These are phyloP conservation scores for Starmerella apicola DNA, from an alignment of 805 yeast genomes.

Conservation along the genomic window DNA sequence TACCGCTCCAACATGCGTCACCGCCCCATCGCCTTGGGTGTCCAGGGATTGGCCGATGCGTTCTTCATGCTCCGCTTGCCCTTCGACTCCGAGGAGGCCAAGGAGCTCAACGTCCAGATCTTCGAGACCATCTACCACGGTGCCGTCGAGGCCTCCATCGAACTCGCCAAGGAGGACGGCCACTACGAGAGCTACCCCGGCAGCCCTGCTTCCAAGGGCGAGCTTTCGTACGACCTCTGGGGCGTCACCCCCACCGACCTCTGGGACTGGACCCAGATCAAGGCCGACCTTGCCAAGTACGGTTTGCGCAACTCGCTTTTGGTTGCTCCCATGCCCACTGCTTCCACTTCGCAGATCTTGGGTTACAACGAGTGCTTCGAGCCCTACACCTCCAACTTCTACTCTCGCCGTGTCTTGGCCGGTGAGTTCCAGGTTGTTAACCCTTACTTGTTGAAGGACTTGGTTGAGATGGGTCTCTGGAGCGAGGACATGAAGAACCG, in stretches of 20 bases:
- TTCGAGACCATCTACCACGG: slow-evolving; percentile 95
- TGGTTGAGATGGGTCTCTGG: slow-evolving; percentile 78
- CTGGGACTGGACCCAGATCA: slow-evolving; percentile 77
- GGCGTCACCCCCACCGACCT: slow-evolving; percentile 58
- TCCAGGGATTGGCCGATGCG: slow-evolving; percentile 91
- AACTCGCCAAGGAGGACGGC: slow-evolving; percentile 60
- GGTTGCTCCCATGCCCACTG: slow-evolving; percentile 91
- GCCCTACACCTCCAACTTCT: slow-evolving; percentile 87
- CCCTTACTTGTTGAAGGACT: slow-evolving; percentile 69
- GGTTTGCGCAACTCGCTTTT: slow-evolving; percentile 76
- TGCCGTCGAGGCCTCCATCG: slow-evolving; percentile 76
- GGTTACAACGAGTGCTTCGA: slow-evolving; percentile 95
- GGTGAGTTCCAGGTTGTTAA: slow-evolving; percentile 93
- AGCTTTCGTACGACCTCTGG: slow-evolving; percentile 84
- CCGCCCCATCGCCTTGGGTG: slow-evolving; percentile 94
- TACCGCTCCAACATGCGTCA: slow-evolving; percentile 62
- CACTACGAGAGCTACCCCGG: slow-evolving; percentile 63
- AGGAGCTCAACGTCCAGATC: slow-evolving; percentile 62
- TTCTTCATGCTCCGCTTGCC: slow-evolving; percentile 72
- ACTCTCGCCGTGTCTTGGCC: slow-evolving; percentile 77
- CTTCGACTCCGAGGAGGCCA: slow-evolving; percentile 74
- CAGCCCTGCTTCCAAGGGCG: slow-evolving; percentile 82
- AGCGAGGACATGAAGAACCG: slow-evolving; percentile 61
- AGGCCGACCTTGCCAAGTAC: slow-evolving; percentile 41
- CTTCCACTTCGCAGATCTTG: slow-evolving; percentile 89